Percentiles rank a stretch among this genome's conserved stretches.
Evolutionary conservation across 106 monocot species (phyloP).

Genomic region (Dendrobium chrysotoxum): DNA sequence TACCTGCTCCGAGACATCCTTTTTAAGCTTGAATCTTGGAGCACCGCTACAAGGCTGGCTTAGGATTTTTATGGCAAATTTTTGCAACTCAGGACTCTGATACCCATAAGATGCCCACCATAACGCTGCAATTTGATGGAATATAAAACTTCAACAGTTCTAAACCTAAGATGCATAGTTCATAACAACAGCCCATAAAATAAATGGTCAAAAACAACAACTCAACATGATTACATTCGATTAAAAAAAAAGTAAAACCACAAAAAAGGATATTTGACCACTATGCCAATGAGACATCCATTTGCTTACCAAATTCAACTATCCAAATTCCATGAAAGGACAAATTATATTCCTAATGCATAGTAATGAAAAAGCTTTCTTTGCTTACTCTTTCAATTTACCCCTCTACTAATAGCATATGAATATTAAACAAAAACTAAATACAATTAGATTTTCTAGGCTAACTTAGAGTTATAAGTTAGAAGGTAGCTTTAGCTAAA

Average conservation of each 20-base stretch:
- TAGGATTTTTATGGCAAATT: slow-evolving; percentile 45
- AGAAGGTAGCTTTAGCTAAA: no score
- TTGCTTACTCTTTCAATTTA: no score
- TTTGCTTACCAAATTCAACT: no score
- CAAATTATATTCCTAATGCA: no score
- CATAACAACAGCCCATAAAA: not conserved
- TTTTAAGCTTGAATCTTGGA: slow-evolving; percentile 39
- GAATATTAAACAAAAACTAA: no score
- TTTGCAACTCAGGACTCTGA: slow-evolving; percentile 43
- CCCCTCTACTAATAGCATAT: no score
- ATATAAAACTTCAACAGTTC: not conserved
- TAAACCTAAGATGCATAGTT: not conserved
- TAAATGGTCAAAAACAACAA: not conserved
- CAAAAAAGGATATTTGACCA: not conserved
- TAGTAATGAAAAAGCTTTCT: no score
- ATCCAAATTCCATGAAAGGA: no score
- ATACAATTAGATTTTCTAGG: no score
- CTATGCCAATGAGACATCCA: not conserved
- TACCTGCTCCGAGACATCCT: slow-evolving; percentile 43
- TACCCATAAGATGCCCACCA: slow-evolving; percentile 66
- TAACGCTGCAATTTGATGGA: slow-evolving; percentile 31
- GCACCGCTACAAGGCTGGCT: slow-evolving; percentile 62
- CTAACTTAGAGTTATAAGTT: no score
- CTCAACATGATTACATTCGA: not conserved
- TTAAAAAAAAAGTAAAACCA: not conserved